Conservation (phyloP, 345 rosid species). For the Trapa incisa region DNA sequence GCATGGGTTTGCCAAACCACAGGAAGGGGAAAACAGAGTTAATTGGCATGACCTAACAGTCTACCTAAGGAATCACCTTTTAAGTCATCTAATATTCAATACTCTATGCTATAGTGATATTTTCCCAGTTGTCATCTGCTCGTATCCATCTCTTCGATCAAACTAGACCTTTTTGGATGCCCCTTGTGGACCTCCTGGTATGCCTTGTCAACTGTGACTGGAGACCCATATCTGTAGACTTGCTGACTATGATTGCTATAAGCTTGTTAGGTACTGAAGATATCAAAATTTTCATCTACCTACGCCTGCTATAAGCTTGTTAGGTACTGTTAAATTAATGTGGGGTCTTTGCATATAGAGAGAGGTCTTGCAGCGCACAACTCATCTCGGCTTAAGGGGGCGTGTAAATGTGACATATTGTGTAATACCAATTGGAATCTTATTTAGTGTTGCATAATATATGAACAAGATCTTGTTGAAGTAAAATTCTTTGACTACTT, state of each 20-base stretch:
- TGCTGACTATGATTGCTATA: not conserved
- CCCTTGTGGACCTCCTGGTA: not conserved
- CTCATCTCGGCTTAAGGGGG: not conserved
- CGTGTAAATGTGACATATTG: not conserved
- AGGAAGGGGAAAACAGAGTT: not conserved
- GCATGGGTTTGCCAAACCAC: not conserved
- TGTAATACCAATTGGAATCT: not conserved
- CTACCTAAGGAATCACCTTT: not conserved
- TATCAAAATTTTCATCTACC: not conserved
- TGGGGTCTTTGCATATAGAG: not conserved
- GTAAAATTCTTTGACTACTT: not conserved
- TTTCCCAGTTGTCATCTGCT: not conserved
- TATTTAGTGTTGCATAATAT: not conserved
- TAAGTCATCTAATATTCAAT: not conserved
- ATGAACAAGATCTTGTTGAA: not conserved
- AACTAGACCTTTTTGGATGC: not conserved
- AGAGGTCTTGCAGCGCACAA: not conserved
- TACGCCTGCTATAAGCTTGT: not conserved
- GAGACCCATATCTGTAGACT: not conserved
- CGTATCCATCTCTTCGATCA: not conserved
- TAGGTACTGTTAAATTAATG: not conserved
- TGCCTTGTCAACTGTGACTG: constrained; percentile 2
- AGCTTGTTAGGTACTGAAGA: not conserved
- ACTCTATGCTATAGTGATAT: not conserved
- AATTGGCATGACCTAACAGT: not conserved